Evolutionary conservation across 306 rosid genomes (phyloP), one percentile per base, ranked within the genome.

Genomic region (Glycyrrhiza uralensis): DNA sequence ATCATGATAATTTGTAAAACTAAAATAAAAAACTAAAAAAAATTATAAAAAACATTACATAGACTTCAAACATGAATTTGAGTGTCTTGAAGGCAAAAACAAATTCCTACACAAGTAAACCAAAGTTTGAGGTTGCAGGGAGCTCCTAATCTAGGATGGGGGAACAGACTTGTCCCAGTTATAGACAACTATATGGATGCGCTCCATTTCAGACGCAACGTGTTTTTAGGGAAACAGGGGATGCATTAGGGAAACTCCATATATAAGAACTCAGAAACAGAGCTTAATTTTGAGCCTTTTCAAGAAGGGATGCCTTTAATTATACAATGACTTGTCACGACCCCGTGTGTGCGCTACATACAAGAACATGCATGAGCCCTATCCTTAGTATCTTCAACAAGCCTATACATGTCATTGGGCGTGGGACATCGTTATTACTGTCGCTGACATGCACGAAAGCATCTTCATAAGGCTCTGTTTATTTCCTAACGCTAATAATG

Each of bases 361-460:
- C 49, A 26, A 7, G 41, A 66, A 24, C 8, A 28, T 55, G 18
- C 35, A 30, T 55, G 56, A 41, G 26, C 66, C 66, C 18, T 71
- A 58, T 57, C 54, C 62, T 14, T n/a, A n/a, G n/a, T n/a, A n/a
- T n/a, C n/a, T n/a, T n/a, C 13, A 4, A 65, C 1, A 58, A n/a
- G 58, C 38, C 42, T 22, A n/a, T n/a, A 28, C 42, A 44, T 69
- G 60, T 54, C 66, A 67, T 55, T 20, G 19, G 54, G 13, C 19
- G 47, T 57, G 59, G 45, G 58, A 38, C 52, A 66, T 32, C 38
- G 9, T 66, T 41, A 73, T 72, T 73, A 7, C 0, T 62, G 64
- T 72, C 52, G 59, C 77, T 82, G 85, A 77, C 80, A 52, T 42
- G 4, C 36, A 4, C 32, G n/a, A 67, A 65, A 49, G 42, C 72